Evolutionary conservation across 805 yeast genomes (phyloP), one percentile per base, ranked within the genome.

Genomic region (Wickerhamiella nectarea): DNA sequence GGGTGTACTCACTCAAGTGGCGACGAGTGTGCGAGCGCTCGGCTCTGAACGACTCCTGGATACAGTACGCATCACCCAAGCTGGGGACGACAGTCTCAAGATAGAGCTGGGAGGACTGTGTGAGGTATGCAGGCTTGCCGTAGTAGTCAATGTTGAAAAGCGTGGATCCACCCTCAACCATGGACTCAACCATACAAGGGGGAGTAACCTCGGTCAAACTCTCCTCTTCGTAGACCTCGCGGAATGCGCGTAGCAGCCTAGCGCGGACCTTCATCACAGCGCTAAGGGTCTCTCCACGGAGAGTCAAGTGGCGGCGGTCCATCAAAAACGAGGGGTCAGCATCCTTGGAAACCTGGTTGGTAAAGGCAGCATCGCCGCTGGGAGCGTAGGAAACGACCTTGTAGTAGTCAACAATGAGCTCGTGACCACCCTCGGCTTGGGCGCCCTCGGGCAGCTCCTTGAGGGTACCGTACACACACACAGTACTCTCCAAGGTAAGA

Each of bases 181-280:
- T 97, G 33, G 95, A 87, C 69, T 91, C 98, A 45, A 91, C 99
- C 97, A 91, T 91, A 67, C 97, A 87, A 58, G 99, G 99, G 37
- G 98, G 96, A 33, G 97, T 91, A 48, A 93, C 95, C 71, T 91
- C 99, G 25, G 76, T 67, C 42, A 87, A 58, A 26, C 75, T 72
- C 66, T 80, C 84, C 57, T 84, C 91, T 19, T 61, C 68, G 60
- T 73, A 89, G 47, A 80, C 80, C 52, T 76, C 71, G 68, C 99
- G 78, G 54, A 91, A 64, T 33, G 91, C 66, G 42, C 68, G 68
- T 55, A 91, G 66, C 45, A 86, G 71, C 31, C 76, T 68, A 33
- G 95, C 91, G 65, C 99, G 80, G 28, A 91, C 97, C 62, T 82
- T 84, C 91, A 91, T 80, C 28, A 91, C 94, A 14, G 91, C 79